Evolutionary conservation across 768 basidiomycete genomes (phyloP).

Genomic region (Phylloporus rhodoxanthus): DNA sequence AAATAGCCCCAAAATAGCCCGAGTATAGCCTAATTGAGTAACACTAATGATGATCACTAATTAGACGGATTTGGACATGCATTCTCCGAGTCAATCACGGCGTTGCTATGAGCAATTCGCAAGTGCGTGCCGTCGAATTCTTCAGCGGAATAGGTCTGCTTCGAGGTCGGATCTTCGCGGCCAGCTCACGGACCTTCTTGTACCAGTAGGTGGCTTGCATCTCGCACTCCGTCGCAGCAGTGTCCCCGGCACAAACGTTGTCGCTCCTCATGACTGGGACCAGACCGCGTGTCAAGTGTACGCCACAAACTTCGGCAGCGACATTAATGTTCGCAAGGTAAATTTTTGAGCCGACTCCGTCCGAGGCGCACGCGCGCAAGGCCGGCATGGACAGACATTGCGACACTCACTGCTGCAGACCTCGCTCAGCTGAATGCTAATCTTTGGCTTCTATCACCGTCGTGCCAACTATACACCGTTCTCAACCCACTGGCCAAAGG

Average conservation of each 20-base stretch:
- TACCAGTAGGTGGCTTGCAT: constrained; percentile 76
- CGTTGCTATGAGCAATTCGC: constrained; percentile 1
- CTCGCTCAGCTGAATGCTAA: constrained; percentile 47
- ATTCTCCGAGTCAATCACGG: neutral
- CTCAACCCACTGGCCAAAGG: constrained; percentile 71
- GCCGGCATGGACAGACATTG: constrained; percentile 50
- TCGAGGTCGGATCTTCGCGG: neutral
- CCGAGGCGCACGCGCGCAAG: neutral
- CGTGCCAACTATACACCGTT: constrained; percentile 81
- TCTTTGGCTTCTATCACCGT: constrained; percentile 75
- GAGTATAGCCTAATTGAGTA: too few species aligned
- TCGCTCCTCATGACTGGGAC: constrained; percentile 82
- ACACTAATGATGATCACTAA: too few species aligned
- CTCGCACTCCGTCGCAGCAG: constrained; percentile 52
- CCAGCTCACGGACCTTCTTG: constrained; percentile 1
- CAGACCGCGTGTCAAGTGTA: constrained; percentile 69
- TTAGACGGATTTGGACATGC: neutral
- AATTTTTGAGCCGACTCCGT: neutral
- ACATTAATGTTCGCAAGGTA: constrained; percentile 39
- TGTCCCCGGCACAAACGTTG: constrained; percentile 39
- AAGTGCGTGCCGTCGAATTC: constrained; percentile 51
- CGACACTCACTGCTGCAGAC: constrained; percentile 42
- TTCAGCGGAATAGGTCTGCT: constrained; percentile 70
- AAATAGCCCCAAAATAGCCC: too few species aligned
- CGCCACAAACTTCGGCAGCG: constrained; percentile 47